Percentiles rank a stretch among this genome's conserved stretches.
phyloP scores from a whole-genome alignment of 2,329 filamentous ascomycete genomes.

The Pestalotiopsis sp. region DNA sequence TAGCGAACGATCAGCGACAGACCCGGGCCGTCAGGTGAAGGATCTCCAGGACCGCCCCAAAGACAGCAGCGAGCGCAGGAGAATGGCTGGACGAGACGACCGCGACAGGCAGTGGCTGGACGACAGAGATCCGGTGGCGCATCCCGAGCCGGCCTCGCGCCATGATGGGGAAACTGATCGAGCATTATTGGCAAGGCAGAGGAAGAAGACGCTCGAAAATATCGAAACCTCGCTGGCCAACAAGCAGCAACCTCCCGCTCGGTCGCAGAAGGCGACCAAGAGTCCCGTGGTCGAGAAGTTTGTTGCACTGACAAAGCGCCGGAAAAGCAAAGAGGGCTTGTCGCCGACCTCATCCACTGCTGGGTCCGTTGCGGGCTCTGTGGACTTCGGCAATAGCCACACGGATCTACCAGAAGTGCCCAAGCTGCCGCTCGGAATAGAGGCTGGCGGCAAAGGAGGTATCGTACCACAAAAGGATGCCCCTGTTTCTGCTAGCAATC shows the following conservation, averaged over 20 bases:
- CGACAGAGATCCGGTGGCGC: conserved; percentile 30
- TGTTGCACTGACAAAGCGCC: conserved; percentile 44
- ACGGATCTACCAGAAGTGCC: conserved; percentile 21
- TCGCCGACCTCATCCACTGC: conserved; percentile 34
- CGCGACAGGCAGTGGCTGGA: conserved; percentile 21
- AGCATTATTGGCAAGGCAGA: conserved; percentile 48
- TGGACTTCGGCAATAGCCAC: conserved; percentile 30
- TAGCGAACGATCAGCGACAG: conserved; percentile 19
- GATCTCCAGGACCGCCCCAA: conserved; percentile 17
- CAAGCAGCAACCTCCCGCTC: conserved; percentile 29
- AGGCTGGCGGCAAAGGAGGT: conserved; percentile 44
- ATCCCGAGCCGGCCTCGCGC: conserved; percentile 42
- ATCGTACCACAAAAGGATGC: conserved; percentile 66
- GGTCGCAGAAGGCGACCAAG: conserved; percentile 33
- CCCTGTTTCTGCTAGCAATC: conserved; percentile 79
- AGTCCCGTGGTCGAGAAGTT: conserved; percentile 52
- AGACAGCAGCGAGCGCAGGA: conserved; percentile 23
- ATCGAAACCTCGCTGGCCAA: conserved; percentile 45
- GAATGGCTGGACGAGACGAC: conserved; percentile 21
- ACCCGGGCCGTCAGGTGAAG: conserved; percentile 19
- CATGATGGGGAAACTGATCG: conserved; percentile 51
- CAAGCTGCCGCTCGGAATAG: conserved; percentile 34
- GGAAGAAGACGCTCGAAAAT: conserved; percentile 49
- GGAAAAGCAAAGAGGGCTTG: conserved; percentile 40
- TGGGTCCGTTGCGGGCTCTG: conserved; percentile 29